Evolutionary conservation across 768 basidiomycete genomes (phyloP).

Genomic region (Naganishia randhawae): DNA sequence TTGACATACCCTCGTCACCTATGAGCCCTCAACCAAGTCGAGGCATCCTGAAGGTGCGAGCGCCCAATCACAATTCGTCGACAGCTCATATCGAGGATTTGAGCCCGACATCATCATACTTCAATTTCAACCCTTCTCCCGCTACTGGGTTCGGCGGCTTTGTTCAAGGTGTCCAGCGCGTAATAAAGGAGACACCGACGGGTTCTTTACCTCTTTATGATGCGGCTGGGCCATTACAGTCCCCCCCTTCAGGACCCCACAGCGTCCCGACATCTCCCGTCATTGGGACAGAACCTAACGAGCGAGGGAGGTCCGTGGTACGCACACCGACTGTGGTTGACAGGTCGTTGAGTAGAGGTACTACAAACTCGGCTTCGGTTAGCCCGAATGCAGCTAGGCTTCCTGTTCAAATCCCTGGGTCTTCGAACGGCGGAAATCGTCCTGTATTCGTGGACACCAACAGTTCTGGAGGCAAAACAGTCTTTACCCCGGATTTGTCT

Average conservation of each 20-base stretch:
- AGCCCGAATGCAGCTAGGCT: constrained; percentile 26
- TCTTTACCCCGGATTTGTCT: constrained; percentile 9
- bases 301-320: constrained; percentile 29
- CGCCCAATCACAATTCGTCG: constrained; percentile 25
- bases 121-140: constrained; percentile 50
- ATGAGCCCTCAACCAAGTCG: constrained; percentile 35
- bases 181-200: constrained; percentile 24
- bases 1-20: constrained; percentile 32
- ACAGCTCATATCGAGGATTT: constrained; percentile 26
- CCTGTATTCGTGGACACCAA: neutral
- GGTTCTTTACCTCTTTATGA: constrained; percentile 33
- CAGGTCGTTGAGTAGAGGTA: constrained; percentile 24
- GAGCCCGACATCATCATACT: constrained; percentile 41
- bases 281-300: constrained; percentile 6
- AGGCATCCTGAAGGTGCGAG: constrained; percentile 50
- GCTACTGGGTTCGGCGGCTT: constrained; percentile 50
- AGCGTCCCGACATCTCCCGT: constrained; percentile 22
- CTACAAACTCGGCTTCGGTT: constrained; percentile 19
- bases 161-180: constrained; percentile 28
- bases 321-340: constrained; percentile 25
- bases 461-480: constrained; percentile 10
- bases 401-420: constrained; percentile 24
- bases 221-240: constrained; percentile 20
- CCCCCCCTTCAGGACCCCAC: constrained; percentile 18
- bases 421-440: neutral